phyloP scores from a whole-genome alignment of 495 filamentous ascomycete species.

The Physcia stellaris region DNA sequence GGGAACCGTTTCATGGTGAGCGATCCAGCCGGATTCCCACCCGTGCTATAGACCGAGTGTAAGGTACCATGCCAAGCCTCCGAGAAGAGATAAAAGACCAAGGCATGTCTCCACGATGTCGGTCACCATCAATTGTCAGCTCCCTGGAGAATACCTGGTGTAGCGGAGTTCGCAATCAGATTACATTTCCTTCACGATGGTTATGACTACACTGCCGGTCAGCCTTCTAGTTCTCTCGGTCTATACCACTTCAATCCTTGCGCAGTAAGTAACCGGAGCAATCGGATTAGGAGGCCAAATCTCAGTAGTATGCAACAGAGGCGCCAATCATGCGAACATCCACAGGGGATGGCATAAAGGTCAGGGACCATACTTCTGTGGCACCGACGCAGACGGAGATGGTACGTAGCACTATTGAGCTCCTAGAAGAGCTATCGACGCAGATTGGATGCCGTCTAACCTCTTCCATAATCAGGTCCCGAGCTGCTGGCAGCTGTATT shows the following conservation, averaged over 20 bases:
- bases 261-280: neutral
- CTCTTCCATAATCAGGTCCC: neutral
- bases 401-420: slow-evolving; percentile 1
- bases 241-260: neutral
- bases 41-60: neutral
- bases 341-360: slow-evolving; percentile 1
- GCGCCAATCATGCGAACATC: slow-evolving; percentile 2
- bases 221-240: neutral
- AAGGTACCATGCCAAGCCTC: neutral
- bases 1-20: neutral
- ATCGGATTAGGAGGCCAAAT: neutral
- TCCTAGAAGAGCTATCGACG: neutral
- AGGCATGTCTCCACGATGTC: neutral
- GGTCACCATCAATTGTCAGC: neutral
- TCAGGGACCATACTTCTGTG: slow-evolving; percentile 2
- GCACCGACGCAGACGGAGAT: slow-evolving; percentile 3
- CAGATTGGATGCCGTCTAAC: neutral
- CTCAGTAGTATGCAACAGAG: neutral
- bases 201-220: slow-evolving; percentile 1
- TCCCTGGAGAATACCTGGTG: slow-evolving; percentile 4
- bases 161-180: slow-evolving; percentile 2
- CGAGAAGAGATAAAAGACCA: neutral
- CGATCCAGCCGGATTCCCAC: neutral
- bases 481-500: slow-evolving; percentile 1
- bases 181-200: neutral